Base-by-base conservation (phyloP, 768 basidiomycete genomes). In the Mycena belliarum region DNA sequence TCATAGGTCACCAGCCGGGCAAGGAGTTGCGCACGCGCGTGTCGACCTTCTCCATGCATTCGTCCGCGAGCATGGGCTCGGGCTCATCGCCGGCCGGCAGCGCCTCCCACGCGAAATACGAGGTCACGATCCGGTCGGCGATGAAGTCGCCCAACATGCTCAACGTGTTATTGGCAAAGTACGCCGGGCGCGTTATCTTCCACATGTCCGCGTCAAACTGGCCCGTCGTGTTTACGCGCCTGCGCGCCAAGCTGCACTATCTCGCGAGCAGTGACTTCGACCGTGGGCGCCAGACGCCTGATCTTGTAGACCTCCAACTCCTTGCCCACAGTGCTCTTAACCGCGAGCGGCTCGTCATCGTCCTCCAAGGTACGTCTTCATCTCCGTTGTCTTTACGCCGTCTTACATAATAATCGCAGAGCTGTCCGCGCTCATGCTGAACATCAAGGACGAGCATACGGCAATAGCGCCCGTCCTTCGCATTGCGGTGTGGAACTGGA, bases 131-230 rank as follows among this genome's bases (percentile, higher is more conserved):
- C 44, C 79, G 82, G 71, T 82, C 84, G 16, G 75, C 86, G 18
- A 73, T 84, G 33, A 81, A 79, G 54, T 85, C 83, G 0, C 67
- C 80, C 1, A 68, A 77, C 51, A 76, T 85, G 8, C 76, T 91
- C 49, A 85, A 83, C 60, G 74, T 76, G 21, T 75, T 88, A 24
- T 86, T 92, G 58, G 80, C 83, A 51, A 85, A 87, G 67, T 91
- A 82, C 64, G 82, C 89, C 21, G 89, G 90, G 12, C 83, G 87
- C 47, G 86, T 95, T 60, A 82, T 96, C 25, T 94, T 89, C 67
- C 88, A 89, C 67, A 80, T 98, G 18, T 94, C 94, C 2, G 88
- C 90, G 1, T 88, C 89, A 14, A 95, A 96, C 69, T 97, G 94
- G 93, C 69, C 73, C 49, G 82, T 90, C 9, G 88, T 96, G 16